Percentiles rank a stretch among this genome's conserved stretches.
phyloP scores from a whole-genome alignment of 495 filamentous ascomycete genomes.

The Chlorociboria aeruginascens region DNA sequence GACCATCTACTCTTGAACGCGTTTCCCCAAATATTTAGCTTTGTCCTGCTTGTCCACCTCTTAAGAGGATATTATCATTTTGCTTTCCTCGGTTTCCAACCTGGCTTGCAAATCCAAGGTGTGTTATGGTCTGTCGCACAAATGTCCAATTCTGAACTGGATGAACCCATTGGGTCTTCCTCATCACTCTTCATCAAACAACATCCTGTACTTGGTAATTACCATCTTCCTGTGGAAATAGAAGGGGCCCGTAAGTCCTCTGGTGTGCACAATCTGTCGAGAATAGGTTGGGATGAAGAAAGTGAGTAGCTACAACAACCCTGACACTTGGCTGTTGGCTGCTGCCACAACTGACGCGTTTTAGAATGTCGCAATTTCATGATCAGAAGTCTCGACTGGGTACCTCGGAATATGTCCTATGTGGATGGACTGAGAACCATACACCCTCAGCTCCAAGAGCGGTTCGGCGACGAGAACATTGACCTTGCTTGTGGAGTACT shows the following conservation, averaged over 20 bases:
- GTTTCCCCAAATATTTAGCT: too few species aligned
- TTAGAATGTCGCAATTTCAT: not conserved
- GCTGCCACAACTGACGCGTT: too few species aligned
- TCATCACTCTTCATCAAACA: not conserved
- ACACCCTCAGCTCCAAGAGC: not conserved
- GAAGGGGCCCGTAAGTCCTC: not conserved
- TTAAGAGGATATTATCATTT: too few species aligned
- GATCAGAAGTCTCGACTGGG: not conserved
- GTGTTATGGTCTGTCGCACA: not conserved
- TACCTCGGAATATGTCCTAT: conserved; percentile 6
- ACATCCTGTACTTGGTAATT: not conserved
- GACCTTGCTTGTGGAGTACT: conserved; percentile 5
- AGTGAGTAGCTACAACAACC: not conserved
- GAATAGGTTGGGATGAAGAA: conserved; percentile 8
- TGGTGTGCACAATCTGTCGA: not conserved
- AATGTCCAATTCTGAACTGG: not conserved
- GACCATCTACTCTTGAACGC: too few species aligned
- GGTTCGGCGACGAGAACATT: conserved; percentile 7
- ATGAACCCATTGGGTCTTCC: not conserved
- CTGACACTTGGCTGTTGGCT: too few species aligned
- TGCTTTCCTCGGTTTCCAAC: too few species aligned
- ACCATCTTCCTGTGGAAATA: not conserved
- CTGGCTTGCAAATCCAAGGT: not conserved
- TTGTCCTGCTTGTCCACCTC: too few species aligned
- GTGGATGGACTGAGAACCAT: conserved; percentile 4